A percentile compares a stretch with the other conserved stretches of the same genome.
Conservation (phyloP, 2,329 filamentous ascomycete species). For the Phaeosphaeriaceae sp. region DNA sequence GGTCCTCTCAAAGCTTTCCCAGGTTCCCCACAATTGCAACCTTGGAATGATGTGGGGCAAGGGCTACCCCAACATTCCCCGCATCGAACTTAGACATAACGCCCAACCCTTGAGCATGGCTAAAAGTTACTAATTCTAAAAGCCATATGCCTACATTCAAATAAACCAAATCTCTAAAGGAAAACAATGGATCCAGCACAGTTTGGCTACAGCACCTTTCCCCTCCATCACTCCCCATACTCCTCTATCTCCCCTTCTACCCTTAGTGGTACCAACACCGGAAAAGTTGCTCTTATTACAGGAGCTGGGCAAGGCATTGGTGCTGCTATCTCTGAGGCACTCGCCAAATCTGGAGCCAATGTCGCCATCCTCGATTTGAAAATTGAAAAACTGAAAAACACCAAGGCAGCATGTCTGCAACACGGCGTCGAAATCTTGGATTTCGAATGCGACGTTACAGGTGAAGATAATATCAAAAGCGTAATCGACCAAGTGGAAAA, state of each 20-base stretch:
- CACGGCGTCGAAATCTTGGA: slow-evolving; percentile 26
- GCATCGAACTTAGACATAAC: background rate
- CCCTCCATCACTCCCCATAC: slow-evolving; percentile 27
- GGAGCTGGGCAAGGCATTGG: slow-evolving; percentile 39
- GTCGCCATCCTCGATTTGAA: slow-evolving; percentile 36
- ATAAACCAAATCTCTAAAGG: background rate
- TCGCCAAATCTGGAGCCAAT: slow-evolving; percentile 34
- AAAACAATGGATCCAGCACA: slow-evolving; percentile 28
- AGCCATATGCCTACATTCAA: background rate
- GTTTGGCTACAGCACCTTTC: slow-evolving; percentile 28
- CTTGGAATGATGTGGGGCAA: slow-evolving; percentile 3
- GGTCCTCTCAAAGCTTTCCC: background rate
- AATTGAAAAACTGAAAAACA: slow-evolving; percentile 21
- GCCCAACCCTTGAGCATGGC: no score
- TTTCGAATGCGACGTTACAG: slow-evolving; percentile 33
- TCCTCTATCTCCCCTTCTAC: slow-evolving; percentile 20
- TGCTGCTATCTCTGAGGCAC: slow-evolving; percentile 33
- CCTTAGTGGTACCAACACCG: slow-evolving; percentile 23
- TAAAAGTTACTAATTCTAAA: background rate
- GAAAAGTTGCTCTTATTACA: slow-evolving; percentile 37
- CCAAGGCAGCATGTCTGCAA: slow-evolving; percentile 28
- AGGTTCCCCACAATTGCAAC: slow-evolving; percentile 2
- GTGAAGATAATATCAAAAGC: slow-evolving; percentile 15
- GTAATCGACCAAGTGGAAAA: slow-evolving; percentile 25
- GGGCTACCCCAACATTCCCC: slow-evolving; percentile 11